Evolutionary conservation across 306 rosid genomes (phyloP).

Genomic region (Quercus aquifolioides): DNA sequence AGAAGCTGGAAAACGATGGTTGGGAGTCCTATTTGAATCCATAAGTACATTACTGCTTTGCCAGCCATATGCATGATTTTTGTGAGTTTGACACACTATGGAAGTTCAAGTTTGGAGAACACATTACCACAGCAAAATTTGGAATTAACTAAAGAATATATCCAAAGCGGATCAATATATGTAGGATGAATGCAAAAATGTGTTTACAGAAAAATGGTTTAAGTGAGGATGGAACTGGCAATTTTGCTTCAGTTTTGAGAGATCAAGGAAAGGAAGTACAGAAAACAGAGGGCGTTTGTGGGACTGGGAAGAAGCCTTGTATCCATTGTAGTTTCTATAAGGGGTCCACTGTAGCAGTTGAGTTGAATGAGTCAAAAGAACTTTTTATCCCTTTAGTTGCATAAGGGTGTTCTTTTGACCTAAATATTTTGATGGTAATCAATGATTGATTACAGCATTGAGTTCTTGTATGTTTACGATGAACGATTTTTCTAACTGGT

Average conservation of each 20-base stretch:
- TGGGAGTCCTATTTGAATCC: too few species aligned
- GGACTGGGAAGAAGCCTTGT: not conserved
- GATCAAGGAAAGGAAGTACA: not conserved
- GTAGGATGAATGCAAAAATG: not conserved
- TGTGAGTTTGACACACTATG: too few species aligned
- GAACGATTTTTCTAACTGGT: too few species aligned
- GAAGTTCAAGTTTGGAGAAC: too few species aligned
- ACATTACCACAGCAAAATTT: too few species aligned
- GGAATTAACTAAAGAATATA: too few species aligned
- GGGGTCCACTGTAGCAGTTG: not conserved
- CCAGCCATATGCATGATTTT: too few species aligned
- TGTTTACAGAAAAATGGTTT: not conserved
- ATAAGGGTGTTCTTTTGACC: not conserved
- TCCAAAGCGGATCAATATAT: too few species aligned
- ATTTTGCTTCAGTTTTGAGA: not conserved
- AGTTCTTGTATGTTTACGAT: too few species aligned
- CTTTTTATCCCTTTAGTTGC: not conserved
- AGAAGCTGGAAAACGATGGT: conserved; percentile 55
- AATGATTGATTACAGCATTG: too few species aligned
- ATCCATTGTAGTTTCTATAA: not conserved
- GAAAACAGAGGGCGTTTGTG: not conserved
- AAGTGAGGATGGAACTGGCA: not conserved
- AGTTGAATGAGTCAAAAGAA: not conserved
- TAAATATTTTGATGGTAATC: not conserved
- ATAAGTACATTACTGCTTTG: too few species aligned